Conservation (phyloP, 1,284 basidiomycete genomes). For the Moniliophthora roreri region DNA sequence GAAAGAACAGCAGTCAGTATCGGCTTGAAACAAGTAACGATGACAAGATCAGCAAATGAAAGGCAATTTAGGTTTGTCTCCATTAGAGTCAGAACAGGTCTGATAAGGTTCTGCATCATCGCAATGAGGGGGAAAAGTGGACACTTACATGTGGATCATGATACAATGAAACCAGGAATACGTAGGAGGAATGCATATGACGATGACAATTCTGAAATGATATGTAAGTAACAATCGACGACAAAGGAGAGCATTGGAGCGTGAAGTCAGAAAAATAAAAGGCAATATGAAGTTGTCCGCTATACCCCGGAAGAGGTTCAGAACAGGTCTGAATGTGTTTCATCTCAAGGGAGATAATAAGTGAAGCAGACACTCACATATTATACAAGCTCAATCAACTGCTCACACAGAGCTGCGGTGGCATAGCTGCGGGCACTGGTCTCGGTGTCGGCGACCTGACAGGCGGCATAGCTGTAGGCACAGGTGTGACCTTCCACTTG, state of each 20-base stretch:
- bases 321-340: slow-evolving; percentile 57
- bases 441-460: slow-evolving; percentile 30
- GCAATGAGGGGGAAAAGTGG: neutral
- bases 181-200: neutral
- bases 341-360: slow-evolving; percentile 30
- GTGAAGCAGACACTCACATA: slow-evolving; percentile 23
- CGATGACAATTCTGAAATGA: slow-evolving; percentile 4
- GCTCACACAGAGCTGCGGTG: slow-evolving; percentile 23
- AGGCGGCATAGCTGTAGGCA: slow-evolving; percentile 61
- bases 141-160: neutral
- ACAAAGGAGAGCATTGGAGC: slow-evolving; percentile 3
- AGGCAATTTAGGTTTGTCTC: slow-evolving; percentile 46
- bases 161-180: neutral
- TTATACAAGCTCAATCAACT: slow-evolving; percentile 11
- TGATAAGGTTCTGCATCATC: slow-evolving; percentile 34
- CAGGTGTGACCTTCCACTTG: slow-evolving; percentile 43
- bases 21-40: neutral
- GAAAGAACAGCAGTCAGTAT: slow-evolving; percentile 5
- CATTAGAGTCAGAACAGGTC: slow-evolving; percentile 42
- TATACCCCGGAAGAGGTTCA: slow-evolving; percentile 31
- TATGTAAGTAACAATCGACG: slow-evolving; percentile 6
- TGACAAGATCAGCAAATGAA: slow-evolving; percentile 26
- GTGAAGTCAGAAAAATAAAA: slow-evolving; percentile 23
- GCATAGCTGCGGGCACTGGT: slow-evolving; percentile 10
- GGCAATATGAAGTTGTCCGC: slow-evolving; percentile 38